phyloP scores from a whole-genome alignment of 1,139 yeast species.

The Yamadazyma membranifaciens region DNA sequence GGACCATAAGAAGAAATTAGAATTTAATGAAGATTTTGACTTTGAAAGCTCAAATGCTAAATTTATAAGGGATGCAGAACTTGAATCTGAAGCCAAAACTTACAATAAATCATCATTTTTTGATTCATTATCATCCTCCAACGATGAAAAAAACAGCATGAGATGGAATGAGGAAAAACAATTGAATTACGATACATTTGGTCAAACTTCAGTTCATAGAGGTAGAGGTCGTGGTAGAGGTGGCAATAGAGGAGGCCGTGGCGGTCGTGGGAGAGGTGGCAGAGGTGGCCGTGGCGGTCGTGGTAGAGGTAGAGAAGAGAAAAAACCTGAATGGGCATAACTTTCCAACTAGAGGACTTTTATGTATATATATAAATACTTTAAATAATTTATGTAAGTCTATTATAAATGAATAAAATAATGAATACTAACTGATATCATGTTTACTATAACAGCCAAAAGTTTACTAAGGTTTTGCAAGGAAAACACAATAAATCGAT shows the following conservation, averaged over 20 bases:
- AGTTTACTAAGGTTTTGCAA: conserved; percentile 7
- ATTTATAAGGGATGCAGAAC: conserved; percentile 39
- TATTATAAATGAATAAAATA: conserved; percentile 6
- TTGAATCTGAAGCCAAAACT: conserved; percentile 16
- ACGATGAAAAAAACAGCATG: conserved; percentile 38
- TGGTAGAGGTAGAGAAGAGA: conserved; percentile 10
- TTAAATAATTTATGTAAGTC: background rate
- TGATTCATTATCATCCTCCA: conserved; percentile 69
- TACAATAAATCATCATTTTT: conserved; percentile 80
- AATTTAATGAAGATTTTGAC: conserved; percentile 40
- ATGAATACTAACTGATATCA: too few species aligned
- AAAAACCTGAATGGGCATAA: conserved; percentile 22
- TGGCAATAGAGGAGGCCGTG: conserved; percentile 32
- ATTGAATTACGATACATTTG: conserved; percentile 67
- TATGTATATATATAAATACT: conserved; percentile 1
- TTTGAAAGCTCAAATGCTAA: conserved; percentile 72
- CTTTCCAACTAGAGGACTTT: too few species aligned
- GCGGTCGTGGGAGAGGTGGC: conserved; percentile 20
- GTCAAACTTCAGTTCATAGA: conserved; percentile 42
- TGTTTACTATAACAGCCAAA: conserved; percentile 11
- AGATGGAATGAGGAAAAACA: conserved; percentile 64
- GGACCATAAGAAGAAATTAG: conserved; percentile 10
- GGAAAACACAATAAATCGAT: conserved; percentile 3
- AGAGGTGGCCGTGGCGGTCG: conserved; percentile 26
- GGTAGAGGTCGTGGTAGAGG: conserved; percentile 32